Base-by-base conservation (phyloP, 768 basidiomycete genomes). In the Trametes villosa region DNA sequence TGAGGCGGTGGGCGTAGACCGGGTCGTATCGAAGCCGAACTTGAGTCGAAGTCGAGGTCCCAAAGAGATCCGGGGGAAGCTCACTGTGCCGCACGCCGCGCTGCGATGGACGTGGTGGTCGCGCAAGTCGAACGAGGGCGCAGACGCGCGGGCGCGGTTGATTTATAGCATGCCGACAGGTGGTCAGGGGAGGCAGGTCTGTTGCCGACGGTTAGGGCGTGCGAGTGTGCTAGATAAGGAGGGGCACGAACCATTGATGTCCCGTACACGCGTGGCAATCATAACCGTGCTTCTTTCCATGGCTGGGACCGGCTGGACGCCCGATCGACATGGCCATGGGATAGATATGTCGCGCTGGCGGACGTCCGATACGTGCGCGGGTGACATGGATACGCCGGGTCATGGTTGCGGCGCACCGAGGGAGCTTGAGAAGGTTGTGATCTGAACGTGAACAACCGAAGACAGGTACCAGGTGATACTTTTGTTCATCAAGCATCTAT, bases 201-300 rank as follows among this genome's bases (percentile, higher is more conserved):
- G 40, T 42, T 38, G 55, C 45, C 36, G 46, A 38, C 55, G 55
- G 55, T 56, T 48, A 47, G 46, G 29, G 53, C 55, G 55, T 56
- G 55, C 34, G 55, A 56, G 33, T 26, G 27, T 12, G 41, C 45
- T 40, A 27, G 55, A 56, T 56, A 56, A 56, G 55, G 55, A 24
- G 15, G 24, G 24, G 27, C 17, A 26, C 44, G 33, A 38, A 38
- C 46, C 34, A 40, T 27, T 56, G 45, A 56, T 56, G 55, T 31
- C 44, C 45, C 45, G 55, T 56, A 56, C 20, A 36, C 55, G 44
- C 55, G 55, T 56, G 55, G 46, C 55, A 38, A 22, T 20, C 42
- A 26, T 22, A 20, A 24, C 44, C 22, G 1, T 15, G 20, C 44
- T 22, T 26, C 22, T 26, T 12, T 11, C 44, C 13, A 24, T 45